These are phyloP conservation scores for Ophiostoma quercus DNA, from an alignment of 2,329 filamentous ascomycete genomes.

Conservation along the genomic window DNA sequence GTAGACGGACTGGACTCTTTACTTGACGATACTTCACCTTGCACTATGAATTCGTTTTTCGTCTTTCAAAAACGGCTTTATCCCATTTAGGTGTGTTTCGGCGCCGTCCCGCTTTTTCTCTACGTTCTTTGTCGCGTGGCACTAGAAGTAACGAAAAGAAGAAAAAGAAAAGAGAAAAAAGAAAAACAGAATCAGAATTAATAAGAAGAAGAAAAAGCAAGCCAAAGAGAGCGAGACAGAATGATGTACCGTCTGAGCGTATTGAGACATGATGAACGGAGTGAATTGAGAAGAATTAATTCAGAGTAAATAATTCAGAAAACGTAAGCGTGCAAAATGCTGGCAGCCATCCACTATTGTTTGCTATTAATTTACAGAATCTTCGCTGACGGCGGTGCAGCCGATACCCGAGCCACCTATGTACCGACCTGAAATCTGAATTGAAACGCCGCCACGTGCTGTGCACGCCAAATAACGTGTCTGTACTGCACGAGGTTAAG, in stretches of 20 bases:
- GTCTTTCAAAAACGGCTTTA: constrained; percentile 3
- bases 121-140: constrained; percentile 14
- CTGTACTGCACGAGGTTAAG: not conserved
- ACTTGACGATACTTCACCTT: not conserved
- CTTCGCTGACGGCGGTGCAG: not conserved
- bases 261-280: not conserved
- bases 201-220: not conserved
- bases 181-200: no score
- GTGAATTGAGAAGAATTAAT: not conserved
- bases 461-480: constrained; percentile 20
- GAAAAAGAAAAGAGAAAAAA: not conserved
- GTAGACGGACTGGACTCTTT: not conserved
- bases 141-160: not conserved
- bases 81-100: constrained; percentile 13
- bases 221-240: not conserved
- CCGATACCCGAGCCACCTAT: not conserved
- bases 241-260: not conserved
- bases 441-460: constrained; percentile 22
- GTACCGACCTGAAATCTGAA: constrained; percentile 1
- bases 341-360: not conserved
- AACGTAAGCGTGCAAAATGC: not conserved
- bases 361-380: not conserved
- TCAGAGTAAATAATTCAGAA: not conserved
- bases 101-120: constrained; percentile 12
- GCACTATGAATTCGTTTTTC: not conserved